These are phyloP conservation scores for Diaporthe humulicola DNA, from an alignment of 2,329 filamentous ascomycete species.

Conservation along the genomic window DNA sequence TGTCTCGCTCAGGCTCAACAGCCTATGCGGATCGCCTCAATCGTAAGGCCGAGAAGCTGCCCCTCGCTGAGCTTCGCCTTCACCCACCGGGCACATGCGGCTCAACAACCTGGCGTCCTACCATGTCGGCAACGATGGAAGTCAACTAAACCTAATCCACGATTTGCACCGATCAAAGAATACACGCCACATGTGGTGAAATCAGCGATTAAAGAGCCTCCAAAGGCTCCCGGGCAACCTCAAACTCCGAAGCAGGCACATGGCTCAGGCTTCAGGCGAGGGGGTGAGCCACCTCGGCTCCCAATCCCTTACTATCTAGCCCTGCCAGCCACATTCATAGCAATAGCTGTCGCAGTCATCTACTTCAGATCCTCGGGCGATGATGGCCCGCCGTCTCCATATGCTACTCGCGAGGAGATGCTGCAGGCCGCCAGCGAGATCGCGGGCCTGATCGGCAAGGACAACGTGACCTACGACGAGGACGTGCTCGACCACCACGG, in stretches of 20 bases:
- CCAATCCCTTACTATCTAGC: conserved; percentile 14
- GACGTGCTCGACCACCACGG: conserved; percentile 75
- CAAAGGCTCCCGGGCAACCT: background rate
- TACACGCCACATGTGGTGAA: conserved; percentile 13
- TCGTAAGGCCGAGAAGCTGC: background rate
- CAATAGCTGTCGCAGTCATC: background rate
- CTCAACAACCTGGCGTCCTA: background rate
- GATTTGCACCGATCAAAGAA: background rate
- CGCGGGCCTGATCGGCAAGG: conserved; percentile 64
- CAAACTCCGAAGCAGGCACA: background rate
- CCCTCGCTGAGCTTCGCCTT: background rate
- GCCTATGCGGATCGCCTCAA: background rate
- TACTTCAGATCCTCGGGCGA: background rate
- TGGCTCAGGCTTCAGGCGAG: background rate
- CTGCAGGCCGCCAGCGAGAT: conserved; percentile 69
- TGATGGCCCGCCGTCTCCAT: background rate
- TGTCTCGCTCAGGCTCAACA: background rate
- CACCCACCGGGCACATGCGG: background rate
- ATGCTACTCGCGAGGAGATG: conserved; percentile 26
- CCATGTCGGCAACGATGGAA: conserved; percentile 6
- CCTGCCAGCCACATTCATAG: conserved; percentile 19
- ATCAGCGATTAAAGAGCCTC: background rate
- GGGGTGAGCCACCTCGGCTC: background rate
- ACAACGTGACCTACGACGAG: conserved; percentile 73
- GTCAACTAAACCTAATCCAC: background rate